phyloP scores from a whole-genome alignment of 164 flowering plant species.

The Vitis labrusca region DNA sequence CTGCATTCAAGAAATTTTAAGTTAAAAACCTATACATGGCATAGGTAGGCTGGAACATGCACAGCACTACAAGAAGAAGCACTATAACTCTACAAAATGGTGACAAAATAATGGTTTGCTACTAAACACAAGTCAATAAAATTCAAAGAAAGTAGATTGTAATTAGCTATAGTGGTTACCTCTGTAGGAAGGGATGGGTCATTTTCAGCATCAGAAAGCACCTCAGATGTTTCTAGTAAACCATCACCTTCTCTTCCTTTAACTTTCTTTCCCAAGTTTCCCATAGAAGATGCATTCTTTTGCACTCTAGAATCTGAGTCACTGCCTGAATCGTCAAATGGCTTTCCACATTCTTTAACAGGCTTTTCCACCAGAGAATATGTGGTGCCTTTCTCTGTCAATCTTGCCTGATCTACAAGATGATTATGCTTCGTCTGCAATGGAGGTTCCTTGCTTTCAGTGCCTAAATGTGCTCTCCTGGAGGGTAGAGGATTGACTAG shows the following conservation, averaged over 20 bases:
- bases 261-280: constrained; percentile 28
- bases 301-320: constrained; percentile 35
- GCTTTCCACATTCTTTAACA: constrained; percentile 33
- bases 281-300: constrained; percentile 20
- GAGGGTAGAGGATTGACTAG: constrained; percentile 21
- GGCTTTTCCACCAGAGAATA: constrained; percentile 29
- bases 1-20: constrained; percentile 41
- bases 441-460: constrained; percentile 35
- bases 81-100: neutral
- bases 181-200: constrained; percentile 77
- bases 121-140: no score
- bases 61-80: neutral
- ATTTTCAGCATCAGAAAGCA: constrained; percentile 42
- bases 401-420: constrained; percentile 34
- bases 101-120: no score
- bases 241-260: constrained; percentile 29
- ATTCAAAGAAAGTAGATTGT: neutral
- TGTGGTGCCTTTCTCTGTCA: constrained; percentile 23
- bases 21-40: constrained; percentile 1
- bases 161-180: constrained; percentile 34
- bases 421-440: constrained; percentile 37
- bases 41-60: neutral
- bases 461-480: constrained; percentile 29
- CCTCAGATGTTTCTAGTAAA: constrained; percentile 30
- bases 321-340: constrained; percentile 42